A percentile compares a stretch with the other conserved stretches of the same genome.
phyloP scores from a whole-genome alignment of 306 rosid species.

The Lablab purpureus region DNA sequence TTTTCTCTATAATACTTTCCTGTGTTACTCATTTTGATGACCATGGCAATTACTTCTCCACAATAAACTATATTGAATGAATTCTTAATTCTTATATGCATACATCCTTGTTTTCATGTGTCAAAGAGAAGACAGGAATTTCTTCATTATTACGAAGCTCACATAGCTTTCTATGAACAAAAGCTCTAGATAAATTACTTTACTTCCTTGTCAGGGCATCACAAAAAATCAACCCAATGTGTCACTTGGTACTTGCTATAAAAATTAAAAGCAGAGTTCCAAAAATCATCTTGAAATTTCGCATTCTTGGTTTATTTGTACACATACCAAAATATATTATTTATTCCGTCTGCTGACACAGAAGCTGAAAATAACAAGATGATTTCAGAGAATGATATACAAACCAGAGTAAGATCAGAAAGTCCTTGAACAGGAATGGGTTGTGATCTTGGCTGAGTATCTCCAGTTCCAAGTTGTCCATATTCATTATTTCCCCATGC shows the following conservation, averaged over 20 bases:
- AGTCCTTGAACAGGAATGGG: slow-evolving; percentile 94
- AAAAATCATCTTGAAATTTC: slow-evolving; percentile 30
- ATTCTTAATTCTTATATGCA: not conserved
- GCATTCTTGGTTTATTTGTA: slow-evolving; percentile 25
- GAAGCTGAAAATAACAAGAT: slow-evolving; percentile 22
- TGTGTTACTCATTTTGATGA: not conserved
- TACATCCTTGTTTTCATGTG: not conserved
- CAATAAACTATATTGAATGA: not conserved
- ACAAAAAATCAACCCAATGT: not conserved
- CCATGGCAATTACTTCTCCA: not conserved
- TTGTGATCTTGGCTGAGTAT: slow-evolving; percentile 99
- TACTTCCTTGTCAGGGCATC: not conserved
- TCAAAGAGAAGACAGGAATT: not conserved
- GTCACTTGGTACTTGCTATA: slow-evolving; percentile 9
- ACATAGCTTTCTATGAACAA: not conserved
- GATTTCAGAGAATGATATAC: slow-evolving; percentile 47
- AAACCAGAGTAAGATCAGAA: slow-evolving; percentile 85
- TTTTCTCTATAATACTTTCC: not conserved
- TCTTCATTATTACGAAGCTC: slow-evolving; percentile 1
- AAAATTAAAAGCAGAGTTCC: slow-evolving; percentile 5
- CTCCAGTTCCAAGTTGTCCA: slow-evolving; percentile 99
- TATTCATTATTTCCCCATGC: slow-evolving; percentile 99
- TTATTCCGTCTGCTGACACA: slow-evolving; percentile 15
- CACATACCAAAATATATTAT: slow-evolving; percentile 1
- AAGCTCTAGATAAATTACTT: slow-evolving; percentile 1